These are phyloP conservation scores for Myriosclerotinia curreyana DNA, from an alignment of 2,329 filamentous ascomycete species.

Conservation along the genomic window DNA sequence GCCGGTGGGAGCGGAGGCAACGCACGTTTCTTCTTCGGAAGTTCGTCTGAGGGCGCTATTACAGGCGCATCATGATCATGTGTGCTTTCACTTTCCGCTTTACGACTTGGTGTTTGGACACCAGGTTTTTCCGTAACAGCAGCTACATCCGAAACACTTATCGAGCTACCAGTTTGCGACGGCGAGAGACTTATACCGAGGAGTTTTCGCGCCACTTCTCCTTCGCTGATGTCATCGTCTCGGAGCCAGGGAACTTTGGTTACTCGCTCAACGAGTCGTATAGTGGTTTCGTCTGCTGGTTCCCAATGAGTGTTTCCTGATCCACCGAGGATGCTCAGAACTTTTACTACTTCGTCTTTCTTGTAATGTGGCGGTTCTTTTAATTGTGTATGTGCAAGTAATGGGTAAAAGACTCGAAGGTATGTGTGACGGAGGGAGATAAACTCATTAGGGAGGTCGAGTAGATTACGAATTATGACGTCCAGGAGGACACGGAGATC, in stretches of 20 bases:
- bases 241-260: constrained; percentile 67
- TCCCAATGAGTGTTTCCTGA: constrained; percentile 71
- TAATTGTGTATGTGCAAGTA: constrained; percentile 89
- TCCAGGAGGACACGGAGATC: constrained; percentile 91
- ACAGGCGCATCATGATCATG: constrained; percentile 31
- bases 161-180: constrained; percentile 63
- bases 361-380: constrained; percentile 88
- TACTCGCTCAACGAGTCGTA: constrained; percentile 74
- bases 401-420: constrained; percentile 83
- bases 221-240: constrained; percentile 43
- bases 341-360: constrained; percentile 72
- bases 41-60: constrained; percentile 22
- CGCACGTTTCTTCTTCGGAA: constrained; percentile 28
- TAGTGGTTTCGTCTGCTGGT: constrained; percentile 74
- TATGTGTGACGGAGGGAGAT: constrained; percentile 84
- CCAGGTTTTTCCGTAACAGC: constrained; percentile 78
- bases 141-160: constrained; percentile 76
- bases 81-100: constrained; percentile 39
- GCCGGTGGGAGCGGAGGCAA: constrained; percentile 35
- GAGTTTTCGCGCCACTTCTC: constrained; percentile 54
- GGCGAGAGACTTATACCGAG: constrained; percentile 70
- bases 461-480: constrained; percentile 93
- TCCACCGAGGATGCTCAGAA: constrained; percentile 69
- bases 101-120: constrained; percentile 74
- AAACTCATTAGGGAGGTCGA: constrained; percentile 86